Evolutionary conservation across 1,284 basidiomycete genomes (phyloP).

Genomic region (Taiwanofungus camphoratus): DNA sequence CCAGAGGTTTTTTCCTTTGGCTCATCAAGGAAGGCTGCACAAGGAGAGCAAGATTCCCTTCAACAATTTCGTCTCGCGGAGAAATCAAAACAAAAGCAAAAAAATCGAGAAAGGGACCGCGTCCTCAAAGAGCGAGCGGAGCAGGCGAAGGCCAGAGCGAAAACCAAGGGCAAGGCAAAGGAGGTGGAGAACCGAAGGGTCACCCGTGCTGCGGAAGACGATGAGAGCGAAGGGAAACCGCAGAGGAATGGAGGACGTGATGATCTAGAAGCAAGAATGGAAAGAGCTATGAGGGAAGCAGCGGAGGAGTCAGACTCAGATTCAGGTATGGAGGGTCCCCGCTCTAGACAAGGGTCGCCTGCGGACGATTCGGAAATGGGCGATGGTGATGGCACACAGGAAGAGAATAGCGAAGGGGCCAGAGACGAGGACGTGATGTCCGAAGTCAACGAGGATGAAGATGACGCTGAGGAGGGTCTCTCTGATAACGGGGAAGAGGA

Average conservation of each 20-base stretch:
- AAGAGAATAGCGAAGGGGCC: constrained; percentile 1
- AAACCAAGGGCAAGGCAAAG: constrained; percentile 14
- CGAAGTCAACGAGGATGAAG: constrained; percentile 1
- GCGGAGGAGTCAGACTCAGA: constrained; percentile 17
- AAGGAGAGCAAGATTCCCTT: constrained; percentile 20
- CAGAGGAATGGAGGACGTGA: constrained; percentile 7
- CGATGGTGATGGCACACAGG: constrained; percentile 9
- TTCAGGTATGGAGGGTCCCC: not conserved
- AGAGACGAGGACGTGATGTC: constrained; percentile 7
- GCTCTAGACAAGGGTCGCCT: not conserved
- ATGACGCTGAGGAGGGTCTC: constrained; percentile 1
- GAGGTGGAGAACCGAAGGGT: constrained; percentile 9
- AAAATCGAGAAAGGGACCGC: constrained; percentile 24
- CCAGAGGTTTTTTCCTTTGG: constrained; percentile 30
- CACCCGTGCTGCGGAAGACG: constrained; percentile 2
- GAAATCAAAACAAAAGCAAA: constrained; percentile 27
- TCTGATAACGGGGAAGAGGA: constrained; percentile 2
- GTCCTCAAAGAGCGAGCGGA: constrained; percentile 26
- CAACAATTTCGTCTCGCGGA: constrained; percentile 22
- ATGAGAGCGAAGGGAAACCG: constrained; percentile 12
- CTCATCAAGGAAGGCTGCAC: constrained; percentile 23
- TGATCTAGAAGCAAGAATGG: constrained; percentile 27
- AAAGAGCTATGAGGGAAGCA: constrained; percentile 29
- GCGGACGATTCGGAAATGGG: constrained; percentile 2
- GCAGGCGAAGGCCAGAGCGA: constrained; percentile 11